Conservation (phyloP, 305 asterid genomes). For the Fraxinus sp. region DNA sequence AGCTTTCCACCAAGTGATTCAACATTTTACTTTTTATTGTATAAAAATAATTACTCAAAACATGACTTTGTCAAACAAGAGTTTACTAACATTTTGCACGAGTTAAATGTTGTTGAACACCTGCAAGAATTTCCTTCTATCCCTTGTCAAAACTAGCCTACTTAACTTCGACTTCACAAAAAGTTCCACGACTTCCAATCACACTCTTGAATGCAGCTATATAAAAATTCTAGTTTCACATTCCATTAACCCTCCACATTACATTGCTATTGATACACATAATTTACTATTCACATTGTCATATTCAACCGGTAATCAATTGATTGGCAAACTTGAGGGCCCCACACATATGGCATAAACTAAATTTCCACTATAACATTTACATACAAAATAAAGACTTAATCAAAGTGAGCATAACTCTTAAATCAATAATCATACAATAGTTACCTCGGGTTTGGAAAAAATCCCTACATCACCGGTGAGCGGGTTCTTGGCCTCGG, state of each 20-base stretch:
- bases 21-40: neutral
- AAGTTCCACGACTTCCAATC: neutral
- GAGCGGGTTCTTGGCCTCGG: conserved; percentile 58
- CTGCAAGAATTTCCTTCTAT: neutral
- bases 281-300: neutral
- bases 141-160: neutral
- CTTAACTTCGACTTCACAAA: neutral
- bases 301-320: neutral
- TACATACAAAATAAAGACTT: neutral
- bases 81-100: neutral
- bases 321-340: neutral
- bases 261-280: neutral
- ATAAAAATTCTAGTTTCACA: neutral
- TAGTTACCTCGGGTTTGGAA: conserved; percentile 81
- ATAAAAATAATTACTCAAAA: neutral
- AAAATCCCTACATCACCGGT: conserved; percentile 71
- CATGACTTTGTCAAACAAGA: neutral
- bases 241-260: neutral
- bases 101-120: neutral
- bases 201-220: neutral
- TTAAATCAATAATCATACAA: neutral
- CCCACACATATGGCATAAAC: neutral
- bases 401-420: neutral
- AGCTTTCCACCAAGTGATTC: neutral
- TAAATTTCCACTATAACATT: neutral